Conservation (phyloP, 257 asterid species). For the Ligustrum vulgare region DNA sequence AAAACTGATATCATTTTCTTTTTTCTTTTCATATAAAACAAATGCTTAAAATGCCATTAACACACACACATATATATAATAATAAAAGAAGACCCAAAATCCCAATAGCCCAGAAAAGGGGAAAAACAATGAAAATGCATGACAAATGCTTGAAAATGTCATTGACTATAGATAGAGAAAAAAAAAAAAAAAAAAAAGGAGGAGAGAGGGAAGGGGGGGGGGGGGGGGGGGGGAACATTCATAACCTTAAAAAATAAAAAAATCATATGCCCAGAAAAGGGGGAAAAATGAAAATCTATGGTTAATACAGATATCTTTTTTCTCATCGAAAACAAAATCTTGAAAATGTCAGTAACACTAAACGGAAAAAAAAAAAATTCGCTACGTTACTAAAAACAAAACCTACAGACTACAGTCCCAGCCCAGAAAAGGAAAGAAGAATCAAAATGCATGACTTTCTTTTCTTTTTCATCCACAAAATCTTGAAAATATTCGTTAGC, state of each 20-base stretch:
- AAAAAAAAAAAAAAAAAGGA: too few relatives aligned
- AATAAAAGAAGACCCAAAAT: background rate
- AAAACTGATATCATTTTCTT: background rate
- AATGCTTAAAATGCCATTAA: background rate
- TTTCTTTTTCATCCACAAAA: background rate
- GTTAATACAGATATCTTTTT: background rate
- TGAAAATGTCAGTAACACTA: background rate
- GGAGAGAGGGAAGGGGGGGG: too few relatives aligned
- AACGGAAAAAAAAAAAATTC: background rate
- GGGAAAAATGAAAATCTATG: background rate
- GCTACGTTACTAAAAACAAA: background rate
- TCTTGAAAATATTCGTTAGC: constrained; percentile 5
- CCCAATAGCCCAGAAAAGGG: background rate
- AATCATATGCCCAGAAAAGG: background rate
- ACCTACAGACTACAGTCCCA: background rate
- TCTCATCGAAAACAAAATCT: background rate
- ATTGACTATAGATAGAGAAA: background rate
- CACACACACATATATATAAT: background rate
- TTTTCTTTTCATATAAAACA: too few relatives aligned
- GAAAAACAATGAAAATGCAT: background rate
- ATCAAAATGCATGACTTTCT: background rate
- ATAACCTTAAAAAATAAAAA: too few relatives aligned
- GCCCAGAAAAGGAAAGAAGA: background rate
- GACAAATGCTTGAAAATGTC: background rate
- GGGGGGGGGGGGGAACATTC: too few relatives aligned